Percentiles rank a stretch among this genome's conserved stretches.
Conservation (phyloP, 805 yeast species). For the Pichia pseudocactophila region DNA sequence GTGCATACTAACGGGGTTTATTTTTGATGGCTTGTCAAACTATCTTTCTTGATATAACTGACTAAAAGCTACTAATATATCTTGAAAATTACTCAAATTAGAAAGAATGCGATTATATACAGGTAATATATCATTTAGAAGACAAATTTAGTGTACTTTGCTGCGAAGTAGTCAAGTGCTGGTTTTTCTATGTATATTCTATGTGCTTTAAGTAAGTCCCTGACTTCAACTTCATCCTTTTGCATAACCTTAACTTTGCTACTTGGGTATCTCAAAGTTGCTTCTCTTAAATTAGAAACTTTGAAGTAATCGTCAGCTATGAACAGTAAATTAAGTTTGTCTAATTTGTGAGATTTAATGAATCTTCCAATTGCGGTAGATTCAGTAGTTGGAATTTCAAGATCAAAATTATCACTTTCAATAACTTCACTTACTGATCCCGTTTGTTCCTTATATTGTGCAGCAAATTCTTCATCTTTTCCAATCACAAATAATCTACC, state of each 20-base stretch:
- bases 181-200: conserved; percentile 62
- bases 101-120: not conserved
- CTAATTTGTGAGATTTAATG: conserved; percentile 39
- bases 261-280: conserved; percentile 42
- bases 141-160: conserved; percentile 18
- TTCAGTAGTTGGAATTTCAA: conserved; percentile 24
- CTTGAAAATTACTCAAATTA: not conserved
- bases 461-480: conserved; percentile 20
- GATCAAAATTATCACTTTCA: conserved; percentile 21
- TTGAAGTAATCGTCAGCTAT: conserved; percentile 42
- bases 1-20: not conserved
- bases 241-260: conserved; percentile 54
- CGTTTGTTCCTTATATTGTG: conserved; percentile 5
- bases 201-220: conserved; percentile 75
- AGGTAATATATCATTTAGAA: conserved; percentile 4
- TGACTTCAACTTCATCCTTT: conserved; percentile 73
- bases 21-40: not conserved
- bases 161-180: conserved; percentile 58
- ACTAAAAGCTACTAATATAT: too few relatives aligned
- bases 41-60: too few relatives aligned
- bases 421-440: conserved; percentile 9
- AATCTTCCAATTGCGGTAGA: conserved; percentile 28
- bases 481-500: conserved; percentile 72
- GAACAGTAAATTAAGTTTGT: conserved; percentile 52
- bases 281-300: conserved; percentile 47